Conservation (phyloP, 306 rosid genomes). For the Bauhinia variegata region DNA sequence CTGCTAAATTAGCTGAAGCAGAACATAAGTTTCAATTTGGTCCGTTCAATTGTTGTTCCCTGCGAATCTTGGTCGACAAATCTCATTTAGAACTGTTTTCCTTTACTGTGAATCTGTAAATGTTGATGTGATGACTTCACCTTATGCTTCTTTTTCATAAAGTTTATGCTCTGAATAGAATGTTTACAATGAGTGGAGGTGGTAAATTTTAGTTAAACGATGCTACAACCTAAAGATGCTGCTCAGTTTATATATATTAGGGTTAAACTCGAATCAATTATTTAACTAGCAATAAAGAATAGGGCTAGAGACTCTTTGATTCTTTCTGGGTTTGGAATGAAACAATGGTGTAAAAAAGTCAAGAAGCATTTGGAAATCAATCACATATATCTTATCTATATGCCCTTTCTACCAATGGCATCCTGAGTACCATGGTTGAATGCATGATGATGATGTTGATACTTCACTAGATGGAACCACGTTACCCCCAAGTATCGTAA, state of each 20-base stretch:
- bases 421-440: slow-evolving; percentile 18
- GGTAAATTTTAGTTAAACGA: background rate
- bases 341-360: too few relatives aligned
- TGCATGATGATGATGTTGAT: slow-evolving; percentile 41
- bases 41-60: slow-evolving; percentile 1
- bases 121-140: background rate
- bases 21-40: slow-evolving; percentile 26
- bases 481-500: slow-evolving; percentile 16
- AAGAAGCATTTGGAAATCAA: too few relatives aligned
- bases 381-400: too few relatives aligned
- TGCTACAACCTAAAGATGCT: background rate
- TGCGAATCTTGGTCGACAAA: slow-evolving; percentile 23
- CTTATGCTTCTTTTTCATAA: background rate
- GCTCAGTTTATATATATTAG: slow-evolving; percentile 21
- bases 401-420: slow-evolving; percentile 35
- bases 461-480: slow-evolving; percentile 30
- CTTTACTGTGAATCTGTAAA: background rate
- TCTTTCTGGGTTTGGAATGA: too few relatives aligned
- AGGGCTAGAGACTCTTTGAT: too few relatives aligned
- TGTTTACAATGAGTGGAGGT: background rate
- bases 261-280: slow-evolving; percentile 27
- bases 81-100: too few relatives aligned
- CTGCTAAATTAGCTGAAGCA: background rate
- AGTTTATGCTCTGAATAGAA: background rate
- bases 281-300: background rate